Evolutionary conservation across 2,329 filamentous ascomycete genomes (phyloP), one percentile per base, ranked within the genome.

Genomic region (Botrytis fabae): DNA sequence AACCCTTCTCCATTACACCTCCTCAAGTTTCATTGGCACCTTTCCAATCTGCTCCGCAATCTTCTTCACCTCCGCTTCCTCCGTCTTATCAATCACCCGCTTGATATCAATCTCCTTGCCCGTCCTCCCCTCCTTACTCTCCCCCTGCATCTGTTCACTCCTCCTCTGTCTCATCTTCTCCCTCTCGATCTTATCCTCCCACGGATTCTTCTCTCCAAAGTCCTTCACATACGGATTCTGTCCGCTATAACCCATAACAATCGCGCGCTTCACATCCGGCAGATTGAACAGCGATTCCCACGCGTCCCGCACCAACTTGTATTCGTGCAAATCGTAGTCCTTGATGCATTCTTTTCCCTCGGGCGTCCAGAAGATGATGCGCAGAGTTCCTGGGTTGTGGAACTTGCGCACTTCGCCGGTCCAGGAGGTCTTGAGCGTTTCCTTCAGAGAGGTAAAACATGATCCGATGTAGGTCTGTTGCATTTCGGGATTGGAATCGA

Each of bases 401-500:
- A 75, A 75, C 38, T 76, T 75, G 12, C 76, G 76, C 1, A 79
- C 78, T 2, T 78, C 66, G 22, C 78, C 78, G 1, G 78, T 79
- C 63, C 72, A 76, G 38, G 78, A 77, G 48, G 76, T 79, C 44
- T 75, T 74, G 18, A 79, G 73, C 0, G 69, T 73, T 35, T 73
- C 71, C 66, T 77, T 77, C 35, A 79, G 51, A 6, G 71, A 66
- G 8, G 76, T 75, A 70, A 74, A 76, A 69, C 76, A 79, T 25
- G 78, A 78, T 64, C 73, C 76, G 42, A 78, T 42, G 65, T 77
- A 78, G 28, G 72, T 66, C 60, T 78, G 76, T 72, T 79, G 77
- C 69, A 79, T 74, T 66, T 79, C 76, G 4, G 78, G 78, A 44
- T 78, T 75, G 16, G 78, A 78, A 63, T 79, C 78, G 57, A 79